Base-by-base conservation (phyloP, 805 yeast species). In the Torulaspora delbrueckii region DNA sequence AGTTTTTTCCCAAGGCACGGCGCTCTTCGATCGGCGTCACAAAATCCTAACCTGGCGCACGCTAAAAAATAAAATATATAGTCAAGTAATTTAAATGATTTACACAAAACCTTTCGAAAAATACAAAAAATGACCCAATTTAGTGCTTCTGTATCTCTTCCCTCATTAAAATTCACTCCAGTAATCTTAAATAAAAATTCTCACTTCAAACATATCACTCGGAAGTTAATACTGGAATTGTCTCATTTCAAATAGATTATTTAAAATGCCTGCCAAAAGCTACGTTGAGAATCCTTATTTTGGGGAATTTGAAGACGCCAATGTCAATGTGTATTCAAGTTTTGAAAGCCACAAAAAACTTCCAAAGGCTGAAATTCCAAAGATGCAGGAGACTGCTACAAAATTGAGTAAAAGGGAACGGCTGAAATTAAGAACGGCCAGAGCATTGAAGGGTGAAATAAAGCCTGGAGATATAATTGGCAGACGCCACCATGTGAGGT, bases 21-120 rank as follows among this genome's bases (percentile, higher is more conserved):
- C 13, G 12, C 12, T 26, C 12, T 36, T 4, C 12, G 18, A 18
- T 9, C 12, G 12, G 39, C 27, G 39, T 36, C 39, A 36, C 39
- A 36, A 36, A 36, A 23, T 36, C 30, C 19, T 6, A 24, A 36
- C 12, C 39, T 36, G 39, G 30, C 39, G 39, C 39, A 6, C n/a
- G 30, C 30, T 26, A n/a, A 8, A 26, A 12, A 26, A 12, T 26
- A 8, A 36, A 8, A 24, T 13, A 13, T 3, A 12, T 27, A 12
- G 8, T 4, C 14, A 12, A 27, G 3, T 27, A 10, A 9, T 5
- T 12, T 16, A 16, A 16, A 16, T 16, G 2, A 16, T 16, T 27
- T 27, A 16, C 34, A 31, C 34, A 31, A 31, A 31, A 31, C 31
- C 31, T 6, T 12, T 13, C 2, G 31, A 27, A 27, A 26, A 26